Base-by-base conservation (phyloP, 495 filamentous ascomycete species). In the Talaromyces stipitatus region DNA sequence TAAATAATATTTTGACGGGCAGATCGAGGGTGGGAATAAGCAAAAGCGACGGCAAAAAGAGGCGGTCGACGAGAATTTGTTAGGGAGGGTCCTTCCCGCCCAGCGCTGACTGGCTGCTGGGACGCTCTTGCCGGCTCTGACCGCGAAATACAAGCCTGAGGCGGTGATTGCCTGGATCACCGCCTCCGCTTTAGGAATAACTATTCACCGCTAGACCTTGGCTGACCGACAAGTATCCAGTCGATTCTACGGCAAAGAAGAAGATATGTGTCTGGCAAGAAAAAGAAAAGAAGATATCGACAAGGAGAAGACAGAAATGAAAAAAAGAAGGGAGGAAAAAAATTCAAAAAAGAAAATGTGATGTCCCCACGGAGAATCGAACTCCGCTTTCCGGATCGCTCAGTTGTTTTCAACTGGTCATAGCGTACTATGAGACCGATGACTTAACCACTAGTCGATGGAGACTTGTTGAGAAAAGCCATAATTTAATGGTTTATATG, bases 11-110 rank as follows among this genome's bases (percentile, higher is more conserved):
- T 55, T 55, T 55, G 54, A 55, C 54, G 54, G 54, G 54, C 54
- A 55, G 54, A 55, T 55, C 36, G 54, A 55, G 32, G 54, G 54
- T 26, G 38, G 36, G 18, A 24, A 55, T 23, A 41, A 20, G n/a
- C n/a, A 26, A 55, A 55, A 38, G 54, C 54, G 36, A 55, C 54
- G 54, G 54, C 54, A 55, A 55, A 55, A 55, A 46, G 16, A 41
- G 54, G 54, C 54, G 54, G 54, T 55, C 54, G 32, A 33, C 16
- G 51, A 23, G 27, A 38, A 33, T 14, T 22, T 23, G 54, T 51
- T 51, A 51, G 48, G 12, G 8, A 51, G n/a, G 14, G 5, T 7
- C 43, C 20, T 47, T 26, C 29, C n/a, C 51, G 32, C 51, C 51
- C 23, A 16, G 51, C 54, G 54, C 54, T 55, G 33, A 55, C 54